These are phyloP conservation scores for Solanum ossicruentum DNA, from an alignment of 257 asterid genomes.

Conservation along the genomic window DNA sequence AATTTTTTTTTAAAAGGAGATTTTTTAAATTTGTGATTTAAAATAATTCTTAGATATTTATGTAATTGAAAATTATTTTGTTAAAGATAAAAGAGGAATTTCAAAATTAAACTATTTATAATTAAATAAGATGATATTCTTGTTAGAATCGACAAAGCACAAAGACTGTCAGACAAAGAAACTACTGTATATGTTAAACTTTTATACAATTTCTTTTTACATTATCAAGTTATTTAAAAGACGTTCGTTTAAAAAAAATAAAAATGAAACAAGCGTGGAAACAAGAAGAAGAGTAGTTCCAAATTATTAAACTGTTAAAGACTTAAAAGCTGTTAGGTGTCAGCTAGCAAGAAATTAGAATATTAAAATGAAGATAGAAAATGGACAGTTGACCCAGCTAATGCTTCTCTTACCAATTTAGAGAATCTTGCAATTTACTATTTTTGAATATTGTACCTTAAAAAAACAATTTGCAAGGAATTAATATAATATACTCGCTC, in stretches of 20 bases:
- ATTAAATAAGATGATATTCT: too few species aligned
- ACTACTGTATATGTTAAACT: neutral
- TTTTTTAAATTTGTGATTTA: too few species aligned
- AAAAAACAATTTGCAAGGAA: neutral
- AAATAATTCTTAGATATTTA: too few species aligned
- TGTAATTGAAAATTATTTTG: too few species aligned
- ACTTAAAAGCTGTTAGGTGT: constrained; percentile 16
- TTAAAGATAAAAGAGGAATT: too few species aligned
- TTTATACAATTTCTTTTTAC: neutral
- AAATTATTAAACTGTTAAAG: neutral
- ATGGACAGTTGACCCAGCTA: constrained; percentile 2
- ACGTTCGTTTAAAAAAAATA: neutral
- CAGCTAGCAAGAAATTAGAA: constrained; percentile 7
- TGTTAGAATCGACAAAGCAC: rapidly evolving
- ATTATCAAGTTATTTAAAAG: neutral
- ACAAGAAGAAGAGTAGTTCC: neutral
- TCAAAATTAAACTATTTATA: too few species aligned
- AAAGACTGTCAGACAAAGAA: too few species aligned
- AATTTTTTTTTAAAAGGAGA: too few species aligned
- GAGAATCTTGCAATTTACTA: constrained; percentile 30
- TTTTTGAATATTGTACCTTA: neutral
- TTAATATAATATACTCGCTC: neutral
- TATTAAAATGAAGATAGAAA: neutral
- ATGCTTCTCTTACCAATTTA: neutral
- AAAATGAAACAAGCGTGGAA: neutral